Base-by-base conservation (phyloP, 2,329 filamentous ascomycete species). In the Trichoderma atroviride region DNA sequence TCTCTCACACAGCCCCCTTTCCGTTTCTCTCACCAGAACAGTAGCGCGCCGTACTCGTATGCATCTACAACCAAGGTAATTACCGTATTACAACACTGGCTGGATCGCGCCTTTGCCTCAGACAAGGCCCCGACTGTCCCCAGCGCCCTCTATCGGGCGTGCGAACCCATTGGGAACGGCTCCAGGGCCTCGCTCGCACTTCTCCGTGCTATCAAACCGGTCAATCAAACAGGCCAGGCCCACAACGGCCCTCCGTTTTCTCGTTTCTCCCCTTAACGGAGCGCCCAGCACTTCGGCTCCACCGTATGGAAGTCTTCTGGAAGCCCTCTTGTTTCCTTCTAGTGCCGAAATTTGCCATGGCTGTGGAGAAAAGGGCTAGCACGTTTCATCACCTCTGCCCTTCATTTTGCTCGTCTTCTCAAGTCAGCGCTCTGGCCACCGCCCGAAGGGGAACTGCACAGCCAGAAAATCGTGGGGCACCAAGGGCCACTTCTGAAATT, bases 301-400 rank as follows among this genome's bases (percentile, higher is more conserved):
- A 64, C 67, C 60, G 60, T 65, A 69, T 69, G 60, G 67, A 69
- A 69, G 67, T 5, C 22, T 69, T 61, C 52, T 69, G 59, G 67
- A 69, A 69, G 67, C 67, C 67, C 59, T 43, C 40, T 43, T 50
- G 33, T n/a, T 19, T 57, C n/a, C 47, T 69, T 64, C 60, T 69
- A 69, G 67, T 33, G 67, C 67, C 50, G 52, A 69, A 65, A 68
- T 56, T 29, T 33, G 9, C 16, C 67, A 37, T 56, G 40, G 40
- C 6, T 62, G 57, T 62, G 65, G 57, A 55, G 57, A 52, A 61
- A 16, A 35, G 33, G 37, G n/a, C 65, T 60, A 68, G 65, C 65
- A 68, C 65, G 65, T 68, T 68, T 68, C 65, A 68, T 37, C 31
- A 2, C n/a, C 2, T 22, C 10, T 60, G 27, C 29, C 47, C 56